These are phyloP conservation scores for Globisporangium alternatum DNA, from an alignment of 352 stramenopile species.

Conservation along the genomic window DNA sequence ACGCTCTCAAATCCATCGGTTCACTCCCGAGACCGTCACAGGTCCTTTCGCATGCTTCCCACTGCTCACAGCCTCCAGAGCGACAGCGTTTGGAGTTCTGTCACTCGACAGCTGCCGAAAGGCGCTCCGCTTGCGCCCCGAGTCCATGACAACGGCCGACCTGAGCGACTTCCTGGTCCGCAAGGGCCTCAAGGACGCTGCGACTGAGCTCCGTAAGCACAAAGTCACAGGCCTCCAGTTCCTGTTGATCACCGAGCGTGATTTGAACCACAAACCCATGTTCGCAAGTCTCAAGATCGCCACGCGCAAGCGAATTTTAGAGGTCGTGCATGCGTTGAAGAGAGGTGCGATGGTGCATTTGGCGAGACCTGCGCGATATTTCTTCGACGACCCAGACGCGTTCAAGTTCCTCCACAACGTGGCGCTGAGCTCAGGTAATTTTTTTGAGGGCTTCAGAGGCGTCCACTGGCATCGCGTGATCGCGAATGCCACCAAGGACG, in stretches of 20 bases:
- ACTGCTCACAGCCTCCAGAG: slow-evolving; percentile 18
- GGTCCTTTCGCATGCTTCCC: slow-evolving; percentile 61
- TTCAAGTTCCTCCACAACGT: slow-evolving; percentile 53
- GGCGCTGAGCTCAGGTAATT: slow-evolving; percentile 32
- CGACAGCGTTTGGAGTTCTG: slow-evolving; percentile 41
- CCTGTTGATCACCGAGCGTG: slow-evolving; percentile 42
- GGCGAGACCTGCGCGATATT: slow-evolving; percentile 23
- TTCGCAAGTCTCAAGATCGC: slow-evolving; percentile 52
- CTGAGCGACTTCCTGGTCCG: slow-evolving; percentile 53
- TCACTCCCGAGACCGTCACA: slow-evolving; percentile 20
- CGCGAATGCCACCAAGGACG: slow-evolving; percentile 33
- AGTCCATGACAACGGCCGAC: slow-evolving; percentile 49
- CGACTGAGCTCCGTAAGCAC: slow-evolving; percentile 36
- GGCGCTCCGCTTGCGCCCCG: slow-evolving; percentile 39
- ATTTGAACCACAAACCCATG: slow-evolving; percentile 46
- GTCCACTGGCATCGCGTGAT: slow-evolving; percentile 60
- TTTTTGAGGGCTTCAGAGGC: slow-evolving; percentile 42
- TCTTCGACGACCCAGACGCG: slow-evolving; percentile 47
- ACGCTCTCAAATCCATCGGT: slow-evolving; percentile 21
- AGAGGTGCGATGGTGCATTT: slow-evolving; percentile 47
- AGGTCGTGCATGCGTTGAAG: slow-evolving; percentile 43
- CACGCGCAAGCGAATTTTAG: slow-evolving; percentile 53
- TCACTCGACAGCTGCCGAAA: slow-evolving; percentile 56
- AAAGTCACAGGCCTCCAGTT: slow-evolving; percentile 43
- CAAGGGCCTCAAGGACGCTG: slow-evolving; percentile 49